Evolutionary conservation across 495 filamentous ascomycete genomes (phyloP), one percentile per base, ranked within the genome.

Genomic region (Talaromyces proteolyticus): DNA sequence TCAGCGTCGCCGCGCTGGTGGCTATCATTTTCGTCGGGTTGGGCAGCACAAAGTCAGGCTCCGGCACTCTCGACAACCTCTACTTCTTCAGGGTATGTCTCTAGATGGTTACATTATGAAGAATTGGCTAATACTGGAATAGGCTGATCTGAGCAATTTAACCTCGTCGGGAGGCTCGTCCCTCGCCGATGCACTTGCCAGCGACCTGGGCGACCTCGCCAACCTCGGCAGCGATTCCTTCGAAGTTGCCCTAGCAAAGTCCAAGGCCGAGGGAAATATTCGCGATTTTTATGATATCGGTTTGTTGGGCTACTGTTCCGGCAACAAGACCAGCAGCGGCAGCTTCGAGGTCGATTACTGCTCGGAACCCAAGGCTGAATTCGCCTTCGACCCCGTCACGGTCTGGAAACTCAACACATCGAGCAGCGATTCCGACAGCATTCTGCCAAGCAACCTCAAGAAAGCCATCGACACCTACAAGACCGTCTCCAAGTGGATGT

Each of bases 271-370:
- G 8, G 72, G 84, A 21, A 73, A 76, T 20, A 72, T 97, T 39
- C 76, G 73, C 47, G 84, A 94, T 65, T 79, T 83, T 59, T 97
- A 97, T 78, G 77, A 81, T 45, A 76, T 96, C 61, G 79, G 79
- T 53, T 74, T 98, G 22, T 95, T 86, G 87, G 86, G 86, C 61
- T 96, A 91, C 79, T 97, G 93, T 74, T 72, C 76, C 14, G 79
- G 81, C 40, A 68, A 74, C 46, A 82, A 84, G 70, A 77, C 67
- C 29, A 73, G 63, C 41, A 62, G 54, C 53, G 55, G 55, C 36
- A 52, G 60, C 6, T 63, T 60, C 53, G 56, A 68, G 19, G 65
- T 69, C 53, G 66, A 61, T 37, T 70, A 58, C 50, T 87, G 83
- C 73, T 80, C 80, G 7, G 58, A 66, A 37, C 78, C 72, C 47